These are phyloP conservation scores for Malus orientalis DNA, from an alignment of 306 rosid genomes.

Conservation along the genomic window DNA sequence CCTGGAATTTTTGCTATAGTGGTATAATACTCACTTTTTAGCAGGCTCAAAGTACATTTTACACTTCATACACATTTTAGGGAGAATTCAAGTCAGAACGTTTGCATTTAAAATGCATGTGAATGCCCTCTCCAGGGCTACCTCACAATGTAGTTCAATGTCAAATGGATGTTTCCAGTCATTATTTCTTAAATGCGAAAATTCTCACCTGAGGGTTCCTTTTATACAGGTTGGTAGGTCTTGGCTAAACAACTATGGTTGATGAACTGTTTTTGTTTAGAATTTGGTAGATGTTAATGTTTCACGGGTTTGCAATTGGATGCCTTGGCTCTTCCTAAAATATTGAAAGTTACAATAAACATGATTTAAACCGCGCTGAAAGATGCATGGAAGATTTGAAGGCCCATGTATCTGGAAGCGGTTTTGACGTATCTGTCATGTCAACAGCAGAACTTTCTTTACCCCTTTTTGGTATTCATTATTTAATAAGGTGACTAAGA, in stretches of 20 bases:
- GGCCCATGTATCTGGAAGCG: not conserved
- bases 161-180: not conserved
- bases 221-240: not conserved
- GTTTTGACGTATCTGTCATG: not conserved
- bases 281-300: not conserved
- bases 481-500: constrained; percentile 27
- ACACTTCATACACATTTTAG: not conserved
- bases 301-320: not conserved
- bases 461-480: not conserved
- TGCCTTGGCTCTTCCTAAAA: not conserved
- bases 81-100: not conserved
- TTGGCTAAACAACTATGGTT: not conserved
- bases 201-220: not conserved
- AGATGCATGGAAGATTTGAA: not conserved
- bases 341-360: not conserved
- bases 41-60: too few species aligned
- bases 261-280: not conserved
- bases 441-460: not conserved
- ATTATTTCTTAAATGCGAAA: not conserved
- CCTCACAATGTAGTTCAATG: not conserved
- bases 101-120: not conserved
- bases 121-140: not conserved
- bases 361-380: not conserved
- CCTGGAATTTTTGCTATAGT: not conserved
- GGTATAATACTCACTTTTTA: not conserved